A percentile compares a stretch with the other conserved stretches of the same genome.
phyloP scores from a whole-genome alignment of 345 rosid species.

The Excoecaria cochinchinensis region DNA sequence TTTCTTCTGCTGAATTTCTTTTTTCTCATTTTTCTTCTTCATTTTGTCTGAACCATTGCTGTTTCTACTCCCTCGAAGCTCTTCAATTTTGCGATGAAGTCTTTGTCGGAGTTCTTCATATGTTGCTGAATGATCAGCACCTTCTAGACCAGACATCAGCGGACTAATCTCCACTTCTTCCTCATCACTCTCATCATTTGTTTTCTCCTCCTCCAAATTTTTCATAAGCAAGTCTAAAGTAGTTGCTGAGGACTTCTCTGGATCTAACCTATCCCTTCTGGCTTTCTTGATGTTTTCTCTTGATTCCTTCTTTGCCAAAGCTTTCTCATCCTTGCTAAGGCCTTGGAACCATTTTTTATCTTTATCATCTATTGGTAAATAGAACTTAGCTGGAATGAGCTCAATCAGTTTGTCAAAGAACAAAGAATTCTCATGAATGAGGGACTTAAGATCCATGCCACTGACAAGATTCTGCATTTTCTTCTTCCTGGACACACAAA shows the following conservation, averaged over 20 bases:
- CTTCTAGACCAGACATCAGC: conserved; percentile 35
- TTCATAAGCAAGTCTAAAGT: conserved; percentile 67
- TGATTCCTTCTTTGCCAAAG: conserved; percentile 60
- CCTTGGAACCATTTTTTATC: conserved; percentile 81
- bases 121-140: conserved; percentile 43
- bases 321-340: conserved; percentile 67
- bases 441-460: conserved; percentile 41
- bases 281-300: conserved; percentile 76
- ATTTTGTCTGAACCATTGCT: conserved; percentile 27
- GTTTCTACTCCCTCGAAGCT: conserved; percentile 58
- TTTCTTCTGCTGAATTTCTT: conserved; percentile 42
- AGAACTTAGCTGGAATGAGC: conserved; percentile 87
- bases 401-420: conserved; percentile 75
- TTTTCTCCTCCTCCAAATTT: conserved; percentile 65
- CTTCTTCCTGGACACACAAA: conserved; percentile 45
- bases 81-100: conserved; percentile 63
- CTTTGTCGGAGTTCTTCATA: conserved; percentile 80
- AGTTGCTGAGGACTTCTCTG: conserved; percentile 50
- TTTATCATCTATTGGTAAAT: conserved; percentile 63
- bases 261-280: conserved; percentile 72
- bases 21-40: conserved; percentile 32
- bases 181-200: conserved; percentile 33
- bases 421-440: conserved; percentile 48
- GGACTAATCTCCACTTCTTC: conserved; percentile 45
- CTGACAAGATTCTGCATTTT: conserved; percentile 27